Base-by-base conservation (phyloP, 306 rosid genomes). In the Castanospermum australe region DNA sequence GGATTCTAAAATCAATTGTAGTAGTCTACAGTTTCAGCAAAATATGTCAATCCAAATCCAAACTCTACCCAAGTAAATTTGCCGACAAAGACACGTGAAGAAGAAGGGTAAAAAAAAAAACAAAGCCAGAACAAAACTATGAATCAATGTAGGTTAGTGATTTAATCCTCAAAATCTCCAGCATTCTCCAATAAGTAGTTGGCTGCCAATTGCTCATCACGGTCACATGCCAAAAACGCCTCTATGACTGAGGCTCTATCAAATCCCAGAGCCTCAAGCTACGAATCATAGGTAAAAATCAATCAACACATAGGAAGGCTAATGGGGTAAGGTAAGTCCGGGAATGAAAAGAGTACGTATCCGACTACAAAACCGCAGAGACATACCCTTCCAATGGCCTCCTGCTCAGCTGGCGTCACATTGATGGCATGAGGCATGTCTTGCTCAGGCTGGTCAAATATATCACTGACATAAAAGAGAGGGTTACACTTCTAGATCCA, bases 181-280 rank as follows among this genome's bases (percentile, higher is more conserved):
- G 91, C 85, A 75, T 91, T 81, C 81, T 91, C 93, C 91, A 91
- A 73, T 62, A 88, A 67, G 63, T 88, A 95, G 81, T 93, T 95
- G 63, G 99, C 99, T 3, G 99, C 98, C 88, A 95, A 75, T 84
- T 95, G 96, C 81, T 95, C 99, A 12, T 93, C 92, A 48, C 96
- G 98, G 80, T 95, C 98, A 20, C 99, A 91, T 5, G 99, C 98
- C 89, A 95, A 90, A 88, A 91, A 95, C 35, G 99, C 99, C 83
- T 95, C 99, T 1, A 95, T 95, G 63, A 92, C 99, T 1, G 80
- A 83, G 50, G 97, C 97, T 89, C 98, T 87, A 73, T 93, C 99
- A 69, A 95, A 95, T 87, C 99, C 99, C 99, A 95, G 86, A 11
- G 94, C 97, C 85, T 93, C 98, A 0, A 95, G 99, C 99, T 94